Percentiles rank a stretch among this genome's conserved stretches.
phyloP scores from a whole-genome alignment of 345 rosid species.

The Lepidium sativum region DNA sequence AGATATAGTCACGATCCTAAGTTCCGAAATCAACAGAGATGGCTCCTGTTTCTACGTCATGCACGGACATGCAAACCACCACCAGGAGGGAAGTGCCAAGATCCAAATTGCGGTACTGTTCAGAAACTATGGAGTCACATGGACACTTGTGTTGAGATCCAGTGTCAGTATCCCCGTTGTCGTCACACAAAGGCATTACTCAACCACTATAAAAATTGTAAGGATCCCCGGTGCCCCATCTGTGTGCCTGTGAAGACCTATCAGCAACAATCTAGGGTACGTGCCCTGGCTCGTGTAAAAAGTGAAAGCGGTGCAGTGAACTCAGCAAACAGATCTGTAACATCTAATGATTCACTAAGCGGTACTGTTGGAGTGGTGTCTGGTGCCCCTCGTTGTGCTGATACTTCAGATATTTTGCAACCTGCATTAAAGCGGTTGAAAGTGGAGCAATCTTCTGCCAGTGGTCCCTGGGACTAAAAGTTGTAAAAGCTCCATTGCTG shows the following conservation, averaged over 20 bases:
- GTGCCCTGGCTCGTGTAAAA: slow-evolving; percentile 34
- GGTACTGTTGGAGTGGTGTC: slow-evolving; percentile 35
- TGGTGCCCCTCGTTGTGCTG: slow-evolving; percentile 36
- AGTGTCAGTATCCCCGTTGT: slow-evolving; percentile 73
- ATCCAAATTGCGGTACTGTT: slow-evolving; percentile 47
- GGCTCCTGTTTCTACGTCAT: slow-evolving; percentile 88
- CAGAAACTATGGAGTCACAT: slow-evolving; percentile 70
- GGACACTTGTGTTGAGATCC: slow-evolving; percentile 50
- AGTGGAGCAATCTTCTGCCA: slow-evolving; percentile 50
- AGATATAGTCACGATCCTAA: slow-evolving; percentile 48
- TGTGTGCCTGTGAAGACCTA: slow-evolving; percentile 71
- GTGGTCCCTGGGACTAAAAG: slow-evolving; percentile 38
- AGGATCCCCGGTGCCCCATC: slow-evolving; percentile 66
- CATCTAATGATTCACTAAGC: slow-evolving; percentile 39
- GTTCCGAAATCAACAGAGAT: slow-evolving; percentile 61
- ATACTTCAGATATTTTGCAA: slow-evolving; percentile 45
- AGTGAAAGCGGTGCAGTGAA: slow-evolving; percentile 33
- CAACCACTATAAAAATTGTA: slow-evolving; percentile 58
- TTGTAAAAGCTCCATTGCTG: slow-evolving; percentile 29
- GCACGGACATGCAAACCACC: slow-evolving; percentile 73
- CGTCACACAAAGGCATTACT: slow-evolving; percentile 57
- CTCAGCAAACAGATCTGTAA: slow-evolving; percentile 30
- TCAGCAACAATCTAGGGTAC: slow-evolving; percentile 44
- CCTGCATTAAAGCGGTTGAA: slow-evolving; percentile 82
- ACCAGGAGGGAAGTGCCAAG: slow-evolving; percentile 79